Evolutionary conservation across 805 yeast species (phyloP).

Genomic region (Wickerhamomyces rabaulensis): DNA sequence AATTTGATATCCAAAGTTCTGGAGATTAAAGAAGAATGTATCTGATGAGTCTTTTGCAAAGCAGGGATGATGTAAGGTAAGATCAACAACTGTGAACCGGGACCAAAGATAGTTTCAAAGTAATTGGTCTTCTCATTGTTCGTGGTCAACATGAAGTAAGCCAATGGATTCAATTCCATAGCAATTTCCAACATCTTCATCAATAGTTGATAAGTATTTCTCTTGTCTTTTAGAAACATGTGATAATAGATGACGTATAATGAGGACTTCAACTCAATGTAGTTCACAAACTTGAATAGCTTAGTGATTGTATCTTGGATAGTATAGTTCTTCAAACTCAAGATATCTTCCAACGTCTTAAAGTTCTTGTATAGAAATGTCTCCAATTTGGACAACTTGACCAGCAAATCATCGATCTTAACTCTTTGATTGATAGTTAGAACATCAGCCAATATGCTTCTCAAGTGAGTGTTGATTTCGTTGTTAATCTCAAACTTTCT

Average conservation of each 20-base stretch:
- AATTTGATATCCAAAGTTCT: slow-evolving; percentile 27
- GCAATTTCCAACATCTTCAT: slow-evolving; percentile 14
- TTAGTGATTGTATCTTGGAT: slow-evolving; percentile 19
- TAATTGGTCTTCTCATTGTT: slow-evolving; percentile 21
- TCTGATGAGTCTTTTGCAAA: slow-evolving; percentile 18
- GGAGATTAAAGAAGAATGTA: slow-evolving; percentile 13
- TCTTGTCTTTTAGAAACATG: slow-evolving; percentile 18
- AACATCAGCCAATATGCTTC: slow-evolving; percentile 31
- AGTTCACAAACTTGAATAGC: slow-evolving; percentile 23
- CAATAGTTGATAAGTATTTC: slow-evolving; percentile 5
- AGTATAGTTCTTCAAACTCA: slow-evolving; percentile 18
- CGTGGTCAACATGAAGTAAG: slow-evolving; percentile 18
- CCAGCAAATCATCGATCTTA: slow-evolving; percentile 32
- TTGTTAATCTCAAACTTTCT: slow-evolving; percentile 26
- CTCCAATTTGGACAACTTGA: slow-evolving; percentile 34
- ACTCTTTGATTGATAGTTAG: slow-evolving; percentile 36
- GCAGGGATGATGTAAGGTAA: slow-evolving; percentile 16
- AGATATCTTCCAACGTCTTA: slow-evolving; percentile 25
- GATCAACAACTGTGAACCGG: slow-evolving; percentile 19
- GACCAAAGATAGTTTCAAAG: slow-evolving; percentile 22
- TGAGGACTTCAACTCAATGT: slow-evolving; percentile 22
- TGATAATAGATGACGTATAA: slow-evolving; percentile 22
- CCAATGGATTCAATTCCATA: slow-evolving; percentile 21
- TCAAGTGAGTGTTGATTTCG: slow-evolving; percentile 26
- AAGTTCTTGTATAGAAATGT: slow-evolving; percentile 25